Base-by-base conservation (phyloP, 345 rosid species). In the Isatis tinctoria region DNA sequence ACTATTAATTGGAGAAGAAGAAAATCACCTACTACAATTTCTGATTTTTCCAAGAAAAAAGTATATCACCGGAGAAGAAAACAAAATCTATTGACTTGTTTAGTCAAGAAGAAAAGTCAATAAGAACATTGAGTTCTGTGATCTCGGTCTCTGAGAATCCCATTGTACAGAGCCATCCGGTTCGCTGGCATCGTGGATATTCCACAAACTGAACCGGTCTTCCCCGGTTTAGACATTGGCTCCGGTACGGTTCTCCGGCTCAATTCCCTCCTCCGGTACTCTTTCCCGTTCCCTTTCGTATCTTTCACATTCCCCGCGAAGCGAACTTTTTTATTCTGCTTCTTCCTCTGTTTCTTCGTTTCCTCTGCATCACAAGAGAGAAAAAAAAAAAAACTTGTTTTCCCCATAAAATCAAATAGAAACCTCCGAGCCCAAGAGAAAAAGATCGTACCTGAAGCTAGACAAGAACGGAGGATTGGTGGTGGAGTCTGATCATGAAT, bases 241-340 rank as follows among this genome's bases (percentile, higher is more conserved):
- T 62, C 65, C 44, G 66, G 53, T 70, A 32, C 36, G 67, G 2
- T 70, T 45, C 13, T 54, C 45, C 61, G 49, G 60, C 18, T 69
- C n/a, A 54, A 0, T 63, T 37, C 53, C 53, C 65, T 70, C 67
- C 12, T 70, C 47, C 76, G 62, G 24, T 77, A 70, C 53, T 70
- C 80, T 57, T 77, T 48, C 47, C 80, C 76, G 72, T 70, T 77
- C 11, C 76, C 76, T 64, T 70, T 70, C 2, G 79, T 62, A 2
- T 92, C 90, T 85, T 86, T 87, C 75, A 92, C 96, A 75, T 73
- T 83, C 76, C 83, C 91, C 20, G 96, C 97, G 56, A 93, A 93
- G 6, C 72, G 72, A 54, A 87, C 92, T 57, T 79, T 84, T 78
- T 85, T 83, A 60, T 78, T 22, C 33, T 4, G 81, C 82, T 78